Percentiles rank a stretch among this genome's conserved stretches.
These are phyloP conservation scores for Aspergillus bridgeri DNA, from an alignment of 495 filamentous ascomycete species.

Conservation along the genomic window DNA sequence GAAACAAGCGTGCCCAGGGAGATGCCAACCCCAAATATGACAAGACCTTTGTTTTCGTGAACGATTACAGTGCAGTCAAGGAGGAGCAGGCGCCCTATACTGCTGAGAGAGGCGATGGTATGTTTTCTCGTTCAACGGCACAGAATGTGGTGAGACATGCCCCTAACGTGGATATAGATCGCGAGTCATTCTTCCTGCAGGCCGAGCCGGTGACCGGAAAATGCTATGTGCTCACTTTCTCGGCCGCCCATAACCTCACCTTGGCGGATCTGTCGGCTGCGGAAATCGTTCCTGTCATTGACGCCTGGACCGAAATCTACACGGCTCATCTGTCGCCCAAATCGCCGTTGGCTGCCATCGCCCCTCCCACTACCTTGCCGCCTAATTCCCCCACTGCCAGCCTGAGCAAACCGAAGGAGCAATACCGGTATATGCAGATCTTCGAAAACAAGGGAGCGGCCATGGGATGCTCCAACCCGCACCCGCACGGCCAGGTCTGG, in stretches of 20 bases:
- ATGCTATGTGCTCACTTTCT: constrained; percentile 97
- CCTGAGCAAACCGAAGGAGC: constrained; percentile 58
- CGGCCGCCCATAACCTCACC: constrained; percentile 82
- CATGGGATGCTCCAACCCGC: constrained; percentile 98
- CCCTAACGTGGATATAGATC: constrained; percentile 41
- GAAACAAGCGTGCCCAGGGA: constrained; percentile 88
- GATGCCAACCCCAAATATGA: constrained; percentile 84
- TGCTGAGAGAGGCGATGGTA: constrained; percentile 50
- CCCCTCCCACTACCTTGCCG: constrained; percentile 44
- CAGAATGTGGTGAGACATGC: not conserved
- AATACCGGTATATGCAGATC: constrained; percentile 97
- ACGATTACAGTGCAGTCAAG: constrained; percentile 96
- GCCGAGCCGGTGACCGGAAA: constrained; percentile 88
- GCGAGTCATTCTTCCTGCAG: constrained; percentile 74
- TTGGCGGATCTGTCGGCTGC: constrained; percentile 74
- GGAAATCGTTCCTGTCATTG: constrained; percentile 71
- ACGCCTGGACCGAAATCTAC: constrained; percentile 89
- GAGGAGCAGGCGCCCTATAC: constrained; percentile 77
- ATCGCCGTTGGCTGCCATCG: constrained; percentile 58
- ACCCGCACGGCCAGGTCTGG: constrained; percentile 97
- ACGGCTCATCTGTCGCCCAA: constrained; percentile 68
- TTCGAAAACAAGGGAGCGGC: constrained; percentile 98
- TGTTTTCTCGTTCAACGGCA: constrained; percentile 1
- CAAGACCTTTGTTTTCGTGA: constrained; percentile 89
- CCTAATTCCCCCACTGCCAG: constrained; percentile 45